Evolutionary conservation across 305 asterid species (phyloP).

Genomic region (Fraxinus albicans): DNA sequence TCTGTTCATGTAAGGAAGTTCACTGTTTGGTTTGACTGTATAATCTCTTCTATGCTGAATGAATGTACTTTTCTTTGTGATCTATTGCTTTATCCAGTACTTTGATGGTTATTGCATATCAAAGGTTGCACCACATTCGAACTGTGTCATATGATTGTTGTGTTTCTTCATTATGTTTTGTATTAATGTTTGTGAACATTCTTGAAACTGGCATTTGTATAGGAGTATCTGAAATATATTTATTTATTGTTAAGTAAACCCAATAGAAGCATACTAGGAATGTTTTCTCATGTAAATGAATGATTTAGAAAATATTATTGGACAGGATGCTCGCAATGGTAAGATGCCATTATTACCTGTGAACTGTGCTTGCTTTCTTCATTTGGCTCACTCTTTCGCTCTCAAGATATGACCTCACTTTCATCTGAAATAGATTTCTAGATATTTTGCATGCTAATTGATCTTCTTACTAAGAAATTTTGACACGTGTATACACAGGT

Average conservation of each 20-base stretch:
- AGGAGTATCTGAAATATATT: neutral
- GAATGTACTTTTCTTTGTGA: neutral
- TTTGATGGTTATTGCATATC: neutral
- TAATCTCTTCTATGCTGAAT: neutral
- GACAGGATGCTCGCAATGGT: neutral
- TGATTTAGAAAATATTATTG: neutral
- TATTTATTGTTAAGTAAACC: neutral
- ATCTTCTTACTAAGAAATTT: neutral
- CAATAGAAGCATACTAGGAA: neutral
- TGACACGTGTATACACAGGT: neutral
- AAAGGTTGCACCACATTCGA: conserved; percentile 6
- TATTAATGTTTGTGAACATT: neutral
- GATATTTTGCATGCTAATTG: neutral
- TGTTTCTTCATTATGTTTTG: conserved; percentile 7
- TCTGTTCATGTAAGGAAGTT: neutral
- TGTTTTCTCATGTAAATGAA: conserved; percentile 3
- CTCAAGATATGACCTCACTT: neutral
- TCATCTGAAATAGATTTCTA: neutral
- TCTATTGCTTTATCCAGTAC: conserved; percentile 10
- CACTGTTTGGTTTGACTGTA: neutral
- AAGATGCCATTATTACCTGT: conserved; percentile 6
- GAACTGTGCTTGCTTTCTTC: neutral
- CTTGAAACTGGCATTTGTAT: conserved; percentile 1
- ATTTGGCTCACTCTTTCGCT: conserved; percentile 1
- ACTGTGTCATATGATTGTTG: neutral